Base-by-base conservation (phyloP, 1,284 basidiomycete genomes). In the Trichosporon sp. region DNA sequence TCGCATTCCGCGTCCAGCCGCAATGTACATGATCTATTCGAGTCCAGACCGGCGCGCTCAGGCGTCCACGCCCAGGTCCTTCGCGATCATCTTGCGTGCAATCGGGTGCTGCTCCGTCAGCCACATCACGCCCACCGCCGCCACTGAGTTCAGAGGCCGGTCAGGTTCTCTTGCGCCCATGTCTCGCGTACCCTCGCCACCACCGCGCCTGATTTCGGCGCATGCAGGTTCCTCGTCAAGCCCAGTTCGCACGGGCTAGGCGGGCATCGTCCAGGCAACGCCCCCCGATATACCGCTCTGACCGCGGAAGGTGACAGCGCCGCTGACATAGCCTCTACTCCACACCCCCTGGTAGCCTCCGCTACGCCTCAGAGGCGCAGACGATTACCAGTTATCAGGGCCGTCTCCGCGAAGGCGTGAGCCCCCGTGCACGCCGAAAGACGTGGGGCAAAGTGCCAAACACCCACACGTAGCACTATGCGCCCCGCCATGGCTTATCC, bases 81-180 rank as follows among this genome's bases (percentile, higher is more conserved):
- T 80, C 3, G 79, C 80, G 64, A 84, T 82, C 81, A 83, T 83
- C 73, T 81, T 81, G 58, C 81, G 75, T 2, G 83, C 82, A 60
- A 84, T 84, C 3, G 83, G 83, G 72, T 84, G 81, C 80, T 73
- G 65, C 9, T 21, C 15, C 38, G 31, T 64, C 60, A 53, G 62
- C 31, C 56, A 42, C 62, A 7, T n/a, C 11, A 13, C 42, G 34
- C 6, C 25, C 67, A 29, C 27, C 32, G 12, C 25, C 42, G 31
- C 64, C 31, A 51, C 31, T 5, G 42, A 31, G 44, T 38, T 47
- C 64, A 47, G 15, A 18, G 25, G 31, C 18, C n/a, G 64, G n/a
- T 15, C 27, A 31, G 27, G 12, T n/a, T 31, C 8, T 18, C 18
- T 23, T n/a, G 29, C 56, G 18, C 27, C 29, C 53, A 18, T 29